Evolutionary conservation across 495 filamentous ascomycete genomes (phyloP), one percentile per base, ranked within the genome.

Genomic region (Bacidia gigantensis): DNA sequence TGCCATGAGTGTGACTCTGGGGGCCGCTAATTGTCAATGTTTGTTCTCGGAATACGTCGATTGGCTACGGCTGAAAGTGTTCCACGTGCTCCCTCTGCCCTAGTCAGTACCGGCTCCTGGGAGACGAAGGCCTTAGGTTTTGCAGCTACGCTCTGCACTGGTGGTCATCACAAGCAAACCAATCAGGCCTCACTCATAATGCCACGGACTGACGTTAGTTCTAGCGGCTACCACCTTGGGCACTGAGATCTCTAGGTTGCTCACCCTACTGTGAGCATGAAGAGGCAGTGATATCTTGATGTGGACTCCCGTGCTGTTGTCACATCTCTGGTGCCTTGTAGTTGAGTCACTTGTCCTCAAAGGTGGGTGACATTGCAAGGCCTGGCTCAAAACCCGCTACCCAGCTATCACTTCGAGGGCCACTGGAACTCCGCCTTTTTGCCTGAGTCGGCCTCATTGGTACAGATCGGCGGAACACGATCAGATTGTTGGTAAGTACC

Each of bases 401-500:
- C 20, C 41, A 44, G 41, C 41, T 44, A 9, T 44, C 41, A n/a
- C 32, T 11, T 50, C 44, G 20, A 47, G 18, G 18, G 26, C 47
- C 47, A 50, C 47, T 50, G 26, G 38, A 18, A 50, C 47, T 24
- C 47, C 7, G 26, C n/a, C n/a, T 35, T 35, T 5, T 20, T 50
- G 47, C 47, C 47, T 50, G 23, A 35, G 22, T 26, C 25, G 38
- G n/a, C 49, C 26, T 2, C 45, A 7, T 46, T 46, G 56, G 56
- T 48, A 55, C 47, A 54, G 46, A 29, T 22, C 17, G 2, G 21
- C 38, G 24, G 3, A 43, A 51, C 22, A 22, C 45, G 20, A 55
- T 50, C 52, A 35, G 9, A 39, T 22, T 46, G 40, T 46, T 56
- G 49, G 56, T 35, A 51, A 41, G 25, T 24, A 43, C 10, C 38